These are phyloP conservation scores for Ramicandelaber brevisporus DNA, from an alignment of 192 early-diverging fungal species.

Conservation along the genomic window DNA sequence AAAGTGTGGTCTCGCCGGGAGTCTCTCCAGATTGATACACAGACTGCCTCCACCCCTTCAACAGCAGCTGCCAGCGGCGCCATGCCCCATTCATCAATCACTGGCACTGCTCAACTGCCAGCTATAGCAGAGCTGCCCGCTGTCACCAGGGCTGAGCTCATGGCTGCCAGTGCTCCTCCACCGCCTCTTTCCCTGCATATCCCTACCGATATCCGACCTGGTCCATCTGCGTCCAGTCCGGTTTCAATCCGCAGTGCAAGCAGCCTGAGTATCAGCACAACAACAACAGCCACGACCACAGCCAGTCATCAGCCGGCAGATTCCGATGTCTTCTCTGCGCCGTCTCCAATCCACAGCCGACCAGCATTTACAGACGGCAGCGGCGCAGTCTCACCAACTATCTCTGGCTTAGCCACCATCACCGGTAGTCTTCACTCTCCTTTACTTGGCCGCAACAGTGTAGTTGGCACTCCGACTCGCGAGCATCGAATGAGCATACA, in stretches of 20 bases:
- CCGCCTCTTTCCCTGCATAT: not conserved
- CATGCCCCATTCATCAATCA: no score
- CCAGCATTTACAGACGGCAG: not conserved
- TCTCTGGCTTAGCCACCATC: constrained; percentile 4
- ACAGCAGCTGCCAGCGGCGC: constrained; percentile 2
- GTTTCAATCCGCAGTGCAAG: constrained; percentile 12
- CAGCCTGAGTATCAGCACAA: constrained; percentile 5
- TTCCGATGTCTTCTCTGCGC: not conserved
- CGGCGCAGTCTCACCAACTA: constrained; percentile 5
- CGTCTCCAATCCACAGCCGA: not conserved
- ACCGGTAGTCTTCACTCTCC: constrained; percentile 7
- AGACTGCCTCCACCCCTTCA: constrained; percentile 1
- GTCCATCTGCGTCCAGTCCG: constrained; percentile 6
- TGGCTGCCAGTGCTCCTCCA: not conserved
- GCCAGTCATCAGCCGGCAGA: not conserved
- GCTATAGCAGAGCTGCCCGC: not conserved
- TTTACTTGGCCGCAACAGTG: not conserved
- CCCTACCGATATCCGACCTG: not conserved
- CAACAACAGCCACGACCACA: constrained; percentile 1
- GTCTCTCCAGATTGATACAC: no score
- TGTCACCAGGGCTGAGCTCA: not conserved
- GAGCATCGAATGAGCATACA: not conserved
- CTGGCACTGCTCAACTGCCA: no score
- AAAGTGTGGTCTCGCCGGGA: no score
- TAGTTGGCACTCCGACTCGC: not conserved